Evolutionary conservation across 1,284 basidiomycete genomes (phyloP).

Genomic region (Austroboletus novae-zelandiae): DNA sequence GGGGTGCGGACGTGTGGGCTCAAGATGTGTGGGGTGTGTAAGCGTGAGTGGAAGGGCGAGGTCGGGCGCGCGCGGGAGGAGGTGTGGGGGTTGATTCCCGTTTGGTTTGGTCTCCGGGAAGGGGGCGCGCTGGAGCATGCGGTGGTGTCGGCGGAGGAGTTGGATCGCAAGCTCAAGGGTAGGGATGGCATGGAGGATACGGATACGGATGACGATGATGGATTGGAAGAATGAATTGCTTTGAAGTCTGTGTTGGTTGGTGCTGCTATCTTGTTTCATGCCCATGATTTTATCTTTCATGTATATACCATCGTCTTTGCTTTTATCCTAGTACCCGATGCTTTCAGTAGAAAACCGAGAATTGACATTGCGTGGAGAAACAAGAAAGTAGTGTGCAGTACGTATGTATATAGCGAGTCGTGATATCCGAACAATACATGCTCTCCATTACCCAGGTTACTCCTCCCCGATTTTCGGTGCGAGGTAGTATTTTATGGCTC

Average conservation of each 20-base stretch:
- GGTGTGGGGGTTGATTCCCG: slow-evolving; percentile 62
- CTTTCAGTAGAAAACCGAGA: too few relatives aligned
- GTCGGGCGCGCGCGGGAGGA: slow-evolving; percentile 55
- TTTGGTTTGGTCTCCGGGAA: slow-evolving; percentile 58
- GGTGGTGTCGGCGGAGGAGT: not conserved
- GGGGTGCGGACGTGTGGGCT: slow-evolving; percentile 55
- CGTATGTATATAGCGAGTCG: slow-evolving; percentile 14
- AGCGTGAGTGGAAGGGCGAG: slow-evolving; percentile 53
- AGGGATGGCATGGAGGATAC: slow-evolving; percentile 2
- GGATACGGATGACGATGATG: slow-evolving; percentile 10
- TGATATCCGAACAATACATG: slow-evolving; percentile 5
- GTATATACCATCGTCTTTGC: slow-evolving; percentile 11
- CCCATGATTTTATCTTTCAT: not conserved
- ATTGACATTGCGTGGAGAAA: slow-evolving; percentile 13
- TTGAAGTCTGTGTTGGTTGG: slow-evolving; percentile 4
- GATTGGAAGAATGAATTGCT: slow-evolving; percentile 11
- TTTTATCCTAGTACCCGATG: slow-evolving; percentile 5
- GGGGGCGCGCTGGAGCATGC: slow-evolving; percentile 8
- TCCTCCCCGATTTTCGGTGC: slow-evolving; percentile 89
- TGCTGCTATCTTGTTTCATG: slow-evolving; percentile 15
- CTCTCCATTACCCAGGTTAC: slow-evolving; percentile 30
- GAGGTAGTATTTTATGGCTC: slow-evolving; percentile 82
- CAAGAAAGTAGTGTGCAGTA: slow-evolving; percentile 11
- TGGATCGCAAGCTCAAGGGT: slow-evolving; percentile 1
- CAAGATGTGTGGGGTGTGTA: slow-evolving; percentile 60